Percentiles rank a stretch among this genome's conserved stretches.
Evolutionary conservation across 176 grass and related monocot species (phyloP).

Genomic region (Pontederia paniculata): DNA sequence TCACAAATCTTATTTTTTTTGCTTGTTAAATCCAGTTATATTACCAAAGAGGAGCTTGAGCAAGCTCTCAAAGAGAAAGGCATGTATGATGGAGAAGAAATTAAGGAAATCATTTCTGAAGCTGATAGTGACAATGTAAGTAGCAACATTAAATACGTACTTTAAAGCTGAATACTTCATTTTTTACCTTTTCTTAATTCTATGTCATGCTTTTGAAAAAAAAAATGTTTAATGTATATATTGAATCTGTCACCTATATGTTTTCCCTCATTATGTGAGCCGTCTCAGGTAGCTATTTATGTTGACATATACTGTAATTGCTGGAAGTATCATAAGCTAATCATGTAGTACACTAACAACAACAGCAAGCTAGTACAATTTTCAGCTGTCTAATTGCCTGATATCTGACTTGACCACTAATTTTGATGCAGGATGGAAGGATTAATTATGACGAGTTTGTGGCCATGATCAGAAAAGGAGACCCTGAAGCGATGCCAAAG

Average conservation of each 20-base stretch:
- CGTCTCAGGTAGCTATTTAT: too few relatives aligned
- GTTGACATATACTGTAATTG: too few relatives aligned
- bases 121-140: constrained; percentile 11
- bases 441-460: constrained; percentile 17
- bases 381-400: neutral
- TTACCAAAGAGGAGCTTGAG: constrained; percentile 14
- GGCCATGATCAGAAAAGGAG: constrained; percentile 13
- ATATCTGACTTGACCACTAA: neutral
- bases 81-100: constrained; percentile 8
- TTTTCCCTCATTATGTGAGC: too few relatives aligned
- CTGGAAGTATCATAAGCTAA: too few relatives aligned
- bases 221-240: too few relatives aligned
- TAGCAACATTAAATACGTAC: neutral
- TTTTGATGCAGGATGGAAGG: constrained; percentile 10
- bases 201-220: too few relatives aligned
- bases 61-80: constrained; percentile 18
- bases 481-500: constrained; percentile 1
- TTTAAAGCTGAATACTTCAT: neutral
- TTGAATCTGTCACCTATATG: too few relatives aligned
- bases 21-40: neutral
- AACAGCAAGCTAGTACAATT: too few relatives aligned
- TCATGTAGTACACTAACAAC: too few relatives aligned
- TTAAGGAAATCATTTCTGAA: constrained; percentile 9
- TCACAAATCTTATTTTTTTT: neutral
- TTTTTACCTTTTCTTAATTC: neutral